A percentile compares a stretch with the other conserved stretches of the same genome.
Evolutionary conservation across 768 basidiomycete species (phyloP).

Genomic region (Kwoniella pini): DNA sequence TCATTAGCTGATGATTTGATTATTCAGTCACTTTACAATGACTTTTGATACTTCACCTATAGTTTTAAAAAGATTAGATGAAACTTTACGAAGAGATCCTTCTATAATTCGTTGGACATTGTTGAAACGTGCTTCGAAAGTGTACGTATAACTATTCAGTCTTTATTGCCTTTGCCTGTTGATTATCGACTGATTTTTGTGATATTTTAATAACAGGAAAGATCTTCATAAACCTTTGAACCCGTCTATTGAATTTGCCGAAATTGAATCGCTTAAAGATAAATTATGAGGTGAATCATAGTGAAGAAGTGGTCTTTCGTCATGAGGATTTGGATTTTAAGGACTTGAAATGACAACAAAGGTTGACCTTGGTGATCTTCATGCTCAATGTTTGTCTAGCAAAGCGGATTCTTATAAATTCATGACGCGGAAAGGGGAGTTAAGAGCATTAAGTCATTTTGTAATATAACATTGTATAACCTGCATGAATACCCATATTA

Average conservation of each 20-base stretch:
- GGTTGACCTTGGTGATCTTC: too few relatives aligned
- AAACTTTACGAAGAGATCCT: conserved; percentile 48
- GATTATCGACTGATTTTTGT: background rate
- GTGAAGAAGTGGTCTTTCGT: too few relatives aligned
- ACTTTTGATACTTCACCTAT: conserved; percentile 51
- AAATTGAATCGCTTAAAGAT: background rate
- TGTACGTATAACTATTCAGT: conserved; percentile 36
- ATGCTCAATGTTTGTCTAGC: too few relatives aligned
- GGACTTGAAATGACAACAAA: too few relatives aligned
- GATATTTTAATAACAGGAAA: background rate
- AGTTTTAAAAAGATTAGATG: conserved; percentile 41
- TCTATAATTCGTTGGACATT: conserved; percentile 45
- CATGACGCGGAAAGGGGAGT: too few relatives aligned
- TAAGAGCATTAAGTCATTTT: too few relatives aligned
- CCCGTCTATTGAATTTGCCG: conserved; percentile 15
- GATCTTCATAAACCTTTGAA: conserved; percentile 18
- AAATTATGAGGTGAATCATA: too few relatives aligned
- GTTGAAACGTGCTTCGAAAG: conserved; percentile 45
- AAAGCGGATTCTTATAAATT: too few relatives aligned
- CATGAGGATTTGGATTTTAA: too few relatives aligned
- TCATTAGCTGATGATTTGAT: background rate
- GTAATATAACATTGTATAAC: conserved; percentile 17
- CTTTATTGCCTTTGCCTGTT: too few relatives aligned
- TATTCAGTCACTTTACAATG: conserved; percentile 49
- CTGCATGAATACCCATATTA: conserved; percentile 17